These are phyloP conservation scores for Debaryomyces singareniensis DNA, from an alignment of 1,139 yeast species.

Conservation along the genomic window DNA sequence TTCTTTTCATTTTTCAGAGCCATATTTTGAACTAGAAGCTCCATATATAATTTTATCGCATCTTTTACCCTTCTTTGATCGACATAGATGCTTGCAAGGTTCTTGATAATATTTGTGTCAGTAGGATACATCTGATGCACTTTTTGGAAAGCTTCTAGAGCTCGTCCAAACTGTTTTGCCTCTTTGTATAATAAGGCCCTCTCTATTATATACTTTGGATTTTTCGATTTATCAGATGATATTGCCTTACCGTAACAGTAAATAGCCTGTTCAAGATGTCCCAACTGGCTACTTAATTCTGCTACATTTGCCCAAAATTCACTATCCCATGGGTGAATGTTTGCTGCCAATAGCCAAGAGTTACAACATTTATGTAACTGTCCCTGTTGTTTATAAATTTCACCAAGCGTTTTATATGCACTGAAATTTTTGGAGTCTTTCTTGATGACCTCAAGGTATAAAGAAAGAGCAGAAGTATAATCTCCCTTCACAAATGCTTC, in stretches of 20 bases:
- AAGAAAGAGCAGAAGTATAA: slow-evolving; percentile 56
- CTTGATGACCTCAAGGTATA: slow-evolving; percentile 69
- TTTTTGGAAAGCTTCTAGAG: slow-evolving; percentile 67
- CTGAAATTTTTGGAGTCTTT: slow-evolving; percentile 71
- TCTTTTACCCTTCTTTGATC: slow-evolving; percentile 72
- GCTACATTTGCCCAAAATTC: slow-evolving; percentile 86
- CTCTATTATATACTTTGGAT: slow-evolving; percentile 48
- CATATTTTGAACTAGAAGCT: slow-evolving; percentile 54
- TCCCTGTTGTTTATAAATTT: slow-evolving; percentile 67
- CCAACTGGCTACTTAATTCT: slow-evolving; percentile 63
- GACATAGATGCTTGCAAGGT: slow-evolving; percentile 71
- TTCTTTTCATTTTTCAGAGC: slow-evolving; percentile 22
- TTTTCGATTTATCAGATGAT: slow-evolving; percentile 41
- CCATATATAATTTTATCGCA: slow-evolving; percentile 72
- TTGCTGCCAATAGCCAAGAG: slow-evolving; percentile 82
- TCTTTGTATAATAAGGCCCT: slow-evolving; percentile 65
- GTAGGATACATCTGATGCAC: slow-evolving; percentile 56
- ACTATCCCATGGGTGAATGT: slow-evolving; percentile 67
- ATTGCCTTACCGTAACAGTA: slow-evolving; percentile 76
- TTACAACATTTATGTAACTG: slow-evolving; percentile 67
- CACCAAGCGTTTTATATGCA: slow-evolving; percentile 84
- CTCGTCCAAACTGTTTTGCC: slow-evolving; percentile 59
- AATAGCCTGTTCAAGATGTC: slow-evolving; percentile 74
- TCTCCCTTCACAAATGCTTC: slow-evolving; percentile 70
- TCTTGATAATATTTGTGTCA: slow-evolving; percentile 57